Evolutionary conservation across 345 rosid genomes (phyloP), one percentile per base, ranked within the genome.

Genomic region (Cardamine chenopodiifolia): DNA sequence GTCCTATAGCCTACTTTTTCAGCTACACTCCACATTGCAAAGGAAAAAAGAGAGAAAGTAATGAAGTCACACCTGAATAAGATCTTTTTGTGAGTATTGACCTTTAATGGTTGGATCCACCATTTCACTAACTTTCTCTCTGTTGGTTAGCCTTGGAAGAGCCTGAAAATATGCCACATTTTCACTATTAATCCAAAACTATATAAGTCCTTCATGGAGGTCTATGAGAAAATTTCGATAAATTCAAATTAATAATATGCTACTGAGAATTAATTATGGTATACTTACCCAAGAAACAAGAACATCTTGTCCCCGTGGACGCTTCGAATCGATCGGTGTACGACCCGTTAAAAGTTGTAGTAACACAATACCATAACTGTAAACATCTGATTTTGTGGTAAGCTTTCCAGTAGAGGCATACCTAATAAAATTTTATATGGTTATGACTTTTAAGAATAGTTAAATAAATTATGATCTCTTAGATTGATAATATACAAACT

Each of bases 341-440:
- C 96, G 89, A 35, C 98, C 98, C 3, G 98, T 93, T 78, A 93
- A 75, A 52, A 93, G 89, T 82, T 93, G 89, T 56, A 93, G 62
- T 7, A 93, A 88, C 55, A 91, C 92, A 13, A 91, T 87, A 0
- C 98, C 98, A 23, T 86, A 93, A 76, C 94, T 91, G 76, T 91
- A 93, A 8, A 91, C 90, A 80, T 93, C 98, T 35, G 98, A 93
- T 84, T 93, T 93, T 34, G 92, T 89, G 4, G 97, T 91, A 42
- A 91, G 93, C 80, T 88, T 91, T 11, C 98, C 98, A 2, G 94
- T 91, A 48, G 96, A 87, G 13, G 86, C 86, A 72, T 88, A 93
- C 87, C 98, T 93, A 49, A 37, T 37, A 2, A 52, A 25, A 12
- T 0, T 5, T 34, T 20, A 14, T 2, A 49, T 49, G 15, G 40